Evolutionary conservation across 495 filamentous ascomycete genomes (phyloP), one percentile per base, ranked within the genome.

Genomic region (Annulohypoxylon maeteangense): DNA sequence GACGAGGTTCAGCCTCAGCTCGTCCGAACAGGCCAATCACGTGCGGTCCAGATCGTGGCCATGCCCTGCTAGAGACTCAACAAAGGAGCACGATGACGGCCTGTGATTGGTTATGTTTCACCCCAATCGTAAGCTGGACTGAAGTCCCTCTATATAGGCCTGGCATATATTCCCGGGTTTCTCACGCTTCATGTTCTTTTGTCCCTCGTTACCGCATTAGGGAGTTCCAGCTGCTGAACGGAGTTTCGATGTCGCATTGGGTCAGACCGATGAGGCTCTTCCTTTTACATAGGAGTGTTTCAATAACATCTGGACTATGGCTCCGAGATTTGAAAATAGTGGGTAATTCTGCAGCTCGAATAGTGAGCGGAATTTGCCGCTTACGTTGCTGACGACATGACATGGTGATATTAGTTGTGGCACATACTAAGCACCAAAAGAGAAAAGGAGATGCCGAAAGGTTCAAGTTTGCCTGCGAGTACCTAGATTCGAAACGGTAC

Each of bases 1-100:
- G 14, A 27, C 5, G 29, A 20, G 27, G 32, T 29, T 51, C 47
- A 62, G 59, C 67, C 60, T 69, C 53, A 69, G 67, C 57, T 69
- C 20, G 31, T 32, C 23, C 22, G 20, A 58, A 32, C 32, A 23
- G 54, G 45, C 59, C 53, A 70, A 70, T 70, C 67, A 64, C 42
- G 27, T 44, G 44, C 22, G 23, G 42, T 0, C 23, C 27, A 22
- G 32, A 45, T 69, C 53, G 60, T 69, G 60, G 66, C 66, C 57
- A 62, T 55, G 65, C 57, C 23, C 29, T 38, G 32, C 8, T 22
- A 31, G 56, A 16, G n/a, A 36, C 36, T 56, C 51, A 38, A 56
- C 29, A 23, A 31, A 20, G 14, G 40, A 20, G 20, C 0, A 0
- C 25, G 20, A 59, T 7, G 25, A 16, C 34, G 44, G 54, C 16